These are phyloP conservation scores for Anisodus acutangulus DNA, from an alignment of 257 asterid species.

Conservation along the genomic window DNA sequence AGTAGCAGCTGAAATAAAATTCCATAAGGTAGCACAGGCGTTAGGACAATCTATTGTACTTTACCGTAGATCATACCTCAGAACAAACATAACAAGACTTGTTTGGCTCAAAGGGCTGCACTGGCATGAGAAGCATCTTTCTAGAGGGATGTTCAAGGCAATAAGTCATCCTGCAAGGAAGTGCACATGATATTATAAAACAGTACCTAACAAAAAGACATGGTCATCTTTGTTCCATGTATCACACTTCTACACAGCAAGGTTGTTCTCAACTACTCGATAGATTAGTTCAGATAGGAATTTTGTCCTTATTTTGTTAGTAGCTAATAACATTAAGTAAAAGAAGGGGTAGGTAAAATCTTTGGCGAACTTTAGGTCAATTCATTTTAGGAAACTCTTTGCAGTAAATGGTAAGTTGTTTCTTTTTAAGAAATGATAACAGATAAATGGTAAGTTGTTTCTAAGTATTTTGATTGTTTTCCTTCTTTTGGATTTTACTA, in stretches of 20 bases:
- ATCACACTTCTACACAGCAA: neutral
- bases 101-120: slow-evolving; percentile 92
- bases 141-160: slow-evolving; percentile 94
- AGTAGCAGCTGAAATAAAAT: slow-evolving; percentile 22
- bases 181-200: slow-evolving; percentile 26
- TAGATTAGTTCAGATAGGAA: neutral
- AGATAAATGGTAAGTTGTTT: slow-evolving; percentile 20
- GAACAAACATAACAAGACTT: slow-evolving; percentile 92
- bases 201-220: neutral
- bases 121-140: slow-evolving; percentile 95
- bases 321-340: neutral
- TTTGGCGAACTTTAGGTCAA: neutral
- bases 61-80: slow-evolving; percentile 55
- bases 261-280: neutral
- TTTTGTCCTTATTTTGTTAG: neutral
- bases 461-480: neutral
- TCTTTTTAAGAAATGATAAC: neutral
- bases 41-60: slow-evolving; percentile 13
- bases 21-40: slow-evolving; percentile 17
- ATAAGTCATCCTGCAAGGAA: slow-evolving; percentile 84
- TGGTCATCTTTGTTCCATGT: neutral
- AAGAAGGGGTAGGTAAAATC: neutral
- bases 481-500: neutral
- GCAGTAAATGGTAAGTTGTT: neutral
- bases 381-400: neutral